Evolutionary conservation across 148 eudicot genomes (phyloP).

Genomic region (Chenopodium quinoa): DNA sequence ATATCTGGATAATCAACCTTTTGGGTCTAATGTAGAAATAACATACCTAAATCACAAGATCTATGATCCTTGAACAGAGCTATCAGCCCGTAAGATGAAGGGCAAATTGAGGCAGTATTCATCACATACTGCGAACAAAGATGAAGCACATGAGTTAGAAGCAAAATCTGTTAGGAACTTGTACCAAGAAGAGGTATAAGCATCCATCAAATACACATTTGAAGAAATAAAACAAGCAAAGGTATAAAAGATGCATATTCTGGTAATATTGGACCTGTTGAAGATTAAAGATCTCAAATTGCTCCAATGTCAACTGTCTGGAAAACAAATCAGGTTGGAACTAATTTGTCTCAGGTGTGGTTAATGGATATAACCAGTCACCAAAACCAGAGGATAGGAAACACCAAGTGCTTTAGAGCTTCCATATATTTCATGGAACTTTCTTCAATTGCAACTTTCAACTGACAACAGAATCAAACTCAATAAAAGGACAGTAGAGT

Average conservation of each 20-base stretch:
- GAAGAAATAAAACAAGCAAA: neutral
- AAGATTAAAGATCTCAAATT: neutral
- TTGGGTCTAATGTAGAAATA: neutral
- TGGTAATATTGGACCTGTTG: neutral
- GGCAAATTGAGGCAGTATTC: neutral
- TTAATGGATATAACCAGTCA: neutral
- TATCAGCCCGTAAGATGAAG: neutral
- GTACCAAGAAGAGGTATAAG: neutral
- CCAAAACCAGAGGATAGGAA: neutral
- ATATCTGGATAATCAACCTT: neutral
- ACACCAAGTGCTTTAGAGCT: neutral
- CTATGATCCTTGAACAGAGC: neutral
- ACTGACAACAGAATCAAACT: neutral
- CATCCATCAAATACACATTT: neutral
- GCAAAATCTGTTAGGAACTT: neutral
- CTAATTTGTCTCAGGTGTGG: neutral
- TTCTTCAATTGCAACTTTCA: neutral
- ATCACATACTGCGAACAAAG: conserved; percentile 7
- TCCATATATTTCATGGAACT: neutral
- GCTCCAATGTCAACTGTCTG: neutral
- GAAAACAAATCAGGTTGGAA: neutral
- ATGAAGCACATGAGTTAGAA: neutral
- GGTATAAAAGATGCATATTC: neutral
- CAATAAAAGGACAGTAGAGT: neutral
- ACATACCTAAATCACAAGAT: neutral